Percentiles rank a stretch among this genome's conserved stretches.
These are phyloP conservation scores for Somion occarium DNA, from an alignment of 1,284 basidiomycete species.

Conservation along the genomic window DNA sequence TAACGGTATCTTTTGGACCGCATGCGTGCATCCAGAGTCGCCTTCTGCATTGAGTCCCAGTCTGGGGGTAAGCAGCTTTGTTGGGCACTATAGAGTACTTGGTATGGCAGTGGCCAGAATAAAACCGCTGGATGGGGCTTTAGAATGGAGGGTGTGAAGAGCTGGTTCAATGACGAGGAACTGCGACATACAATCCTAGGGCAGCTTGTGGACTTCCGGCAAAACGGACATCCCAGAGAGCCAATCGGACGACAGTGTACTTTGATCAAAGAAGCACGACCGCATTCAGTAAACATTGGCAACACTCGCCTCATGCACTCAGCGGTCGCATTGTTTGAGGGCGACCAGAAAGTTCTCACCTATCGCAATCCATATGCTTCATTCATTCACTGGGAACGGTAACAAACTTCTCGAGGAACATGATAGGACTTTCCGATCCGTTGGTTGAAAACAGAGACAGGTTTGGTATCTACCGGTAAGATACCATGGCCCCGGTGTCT, in stretches of 20 bases:
- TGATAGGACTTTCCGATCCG: slow-evolving; percentile 6
- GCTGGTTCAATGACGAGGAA: too few relatives aligned
- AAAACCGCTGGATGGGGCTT: too few relatives aligned
- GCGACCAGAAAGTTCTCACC: neutral
- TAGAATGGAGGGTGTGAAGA: too few relatives aligned
- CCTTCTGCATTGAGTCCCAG: too few relatives aligned
- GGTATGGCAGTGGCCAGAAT: too few relatives aligned
- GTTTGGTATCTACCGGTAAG: slow-evolving; percentile 3
- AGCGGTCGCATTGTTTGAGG: slow-evolving; percentile 7
- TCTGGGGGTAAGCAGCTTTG: too few relatives aligned
- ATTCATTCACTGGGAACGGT: slow-evolving; percentile 3
- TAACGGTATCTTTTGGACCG: too few relatives aligned
- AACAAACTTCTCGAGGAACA: slow-evolving; percentile 3
- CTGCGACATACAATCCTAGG: too few relatives aligned
- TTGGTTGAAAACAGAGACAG: neutral
- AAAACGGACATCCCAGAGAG: slow-evolving; percentile 1
- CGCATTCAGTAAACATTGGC: slow-evolving; percentile 1
- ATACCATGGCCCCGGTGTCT: slow-evolving; percentile 6
- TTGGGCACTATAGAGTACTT: too few relatives aligned
- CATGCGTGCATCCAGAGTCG: too few relatives aligned
- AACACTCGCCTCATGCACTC: too few relatives aligned
- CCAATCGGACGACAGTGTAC: slow-evolving; percentile 9
- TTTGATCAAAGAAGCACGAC: slow-evolving; percentile 8
- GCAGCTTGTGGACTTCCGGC: too few relatives aligned
- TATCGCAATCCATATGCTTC: slow-evolving; percentile 3